phyloP scores from a whole-genome alignment of 495 filamentous ascomycete species.

The Neurospora intermedia region DNA sequence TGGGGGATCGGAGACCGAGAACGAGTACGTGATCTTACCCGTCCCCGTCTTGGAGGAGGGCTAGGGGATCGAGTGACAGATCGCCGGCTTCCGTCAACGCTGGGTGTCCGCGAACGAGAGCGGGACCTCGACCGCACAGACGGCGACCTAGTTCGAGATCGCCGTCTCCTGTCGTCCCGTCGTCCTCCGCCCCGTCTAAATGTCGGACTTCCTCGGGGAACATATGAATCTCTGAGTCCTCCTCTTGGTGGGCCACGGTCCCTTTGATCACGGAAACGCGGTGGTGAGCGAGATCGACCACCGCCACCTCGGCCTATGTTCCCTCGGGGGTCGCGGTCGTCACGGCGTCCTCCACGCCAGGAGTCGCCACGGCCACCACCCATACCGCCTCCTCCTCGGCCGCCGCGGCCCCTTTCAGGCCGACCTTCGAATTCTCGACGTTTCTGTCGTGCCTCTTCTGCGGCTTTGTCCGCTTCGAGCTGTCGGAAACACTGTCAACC shows the following conservation, averaged over 20 bases:
- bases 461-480: conserved; percentile 75
- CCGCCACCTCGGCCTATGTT: conserved; percentile 20
- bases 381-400: conserved; percentile 37
- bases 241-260: conserved; percentile 14
- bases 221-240: conserved; percentile 19
- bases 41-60: conserved; percentile 23
- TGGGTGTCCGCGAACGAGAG: conserved; percentile 24
- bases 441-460: conserved; percentile 55
- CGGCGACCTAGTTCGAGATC: conserved; percentile 24
- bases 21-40: conserved; percentile 15
- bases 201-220: conserved; percentile 17
- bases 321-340: conserved; percentile 32
- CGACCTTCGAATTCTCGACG: conserved; percentile 49
- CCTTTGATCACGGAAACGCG: conserved; percentile 30
- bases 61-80: conserved; percentile 25
- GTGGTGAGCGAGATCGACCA: conserved; percentile 53
- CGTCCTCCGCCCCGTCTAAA: conserved; percentile 16
- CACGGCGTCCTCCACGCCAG: conserved; percentile 32
- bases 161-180: conserved; percentile 20
- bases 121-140: conserved; percentile 11
- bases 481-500: conserved; percentile 26
- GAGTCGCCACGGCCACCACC: conserved; percentile 33
- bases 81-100: conserved; percentile 21
- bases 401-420: conserved; percentile 49
- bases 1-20: conserved; percentile 35